Base-by-base conservation (phyloP, 2,329 filamentous ascomycete species). In the Fusarium annulatum region DNA sequence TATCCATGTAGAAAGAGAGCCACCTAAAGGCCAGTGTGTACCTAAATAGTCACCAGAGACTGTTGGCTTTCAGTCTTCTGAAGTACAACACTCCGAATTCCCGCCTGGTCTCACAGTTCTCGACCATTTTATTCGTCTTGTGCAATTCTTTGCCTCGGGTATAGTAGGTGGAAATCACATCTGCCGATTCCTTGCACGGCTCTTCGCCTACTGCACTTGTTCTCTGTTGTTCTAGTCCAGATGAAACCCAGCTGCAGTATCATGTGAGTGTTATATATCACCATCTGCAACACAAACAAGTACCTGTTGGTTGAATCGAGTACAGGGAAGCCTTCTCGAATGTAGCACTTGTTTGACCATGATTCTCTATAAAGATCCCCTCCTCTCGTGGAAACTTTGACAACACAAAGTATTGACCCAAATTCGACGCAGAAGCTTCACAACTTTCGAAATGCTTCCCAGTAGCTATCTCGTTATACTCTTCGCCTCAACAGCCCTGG, bases 211-310 rank as follows among this genome's bases (percentile, higher is more conserved):
- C 33, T 21, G 19, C 55, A 28, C 49, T 58, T 64, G 42, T 34
- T 43, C 28, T 64, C 33, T 43, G 14, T 55, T 51, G 41, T 71
- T 53, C 41, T 30, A 48, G 63, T 46, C 45, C 55, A 67, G 49
- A 46, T 30, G 51, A 34, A 60, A n/a, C 26, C 38, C 21, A 38
- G 28, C n/a, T 5, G 43, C 18, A 38, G 15, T 26, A 52, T 48
- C 58, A 64, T 64, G 59, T 52, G 36, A 36, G 26, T 26, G 49
- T 28, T 42, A 21, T 12, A 42, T 56, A 39, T 28, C 58, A 52
- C 61, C 58, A 71, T 51, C 42, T 33, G 51, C 43, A 55, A 60
- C 61, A 33, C 71, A 73, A 73, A 73, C 57, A 70, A 21, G 21
- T 23, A 38, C 33, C 18, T 39, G 30, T 34, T 45, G 19, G 34